These are phyloP conservation scores for Dothiorella sarmentorum DNA, from an alignment of 2,329 filamentous ascomycete genomes.

Conservation along the genomic window DNA sequence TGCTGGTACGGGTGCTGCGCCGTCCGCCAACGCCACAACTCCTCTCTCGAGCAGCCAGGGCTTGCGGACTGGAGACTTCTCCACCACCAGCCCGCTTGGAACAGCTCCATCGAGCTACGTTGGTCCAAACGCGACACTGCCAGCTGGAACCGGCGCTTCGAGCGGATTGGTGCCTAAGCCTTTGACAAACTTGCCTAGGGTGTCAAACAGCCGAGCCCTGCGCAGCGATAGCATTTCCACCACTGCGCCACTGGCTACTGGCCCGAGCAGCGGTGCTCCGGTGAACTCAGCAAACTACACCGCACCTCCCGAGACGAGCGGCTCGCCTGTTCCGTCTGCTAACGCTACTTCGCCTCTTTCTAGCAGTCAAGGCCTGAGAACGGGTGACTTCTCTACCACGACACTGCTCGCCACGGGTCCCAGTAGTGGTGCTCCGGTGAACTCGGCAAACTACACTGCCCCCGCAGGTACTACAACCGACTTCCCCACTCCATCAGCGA, in stretches of 20 bases:
- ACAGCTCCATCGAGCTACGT: neutral
- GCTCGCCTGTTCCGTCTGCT: conserved; percentile 18
- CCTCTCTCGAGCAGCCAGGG: neutral
- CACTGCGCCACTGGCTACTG: too few species aligned
- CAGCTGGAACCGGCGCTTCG: neutral
- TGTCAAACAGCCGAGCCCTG: too few species aligned
- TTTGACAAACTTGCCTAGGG: too few species aligned
- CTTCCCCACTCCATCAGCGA: neutral
- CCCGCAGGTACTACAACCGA: neutral
- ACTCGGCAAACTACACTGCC: neutral
- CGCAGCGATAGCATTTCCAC: too few species aligned
- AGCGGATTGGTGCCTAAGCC: too few species aligned
- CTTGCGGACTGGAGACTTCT: neutral
- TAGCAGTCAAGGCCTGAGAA: neutral
- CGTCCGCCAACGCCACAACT: neutral
- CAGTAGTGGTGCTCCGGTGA: conserved; percentile 4
- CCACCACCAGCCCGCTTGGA: neutral
- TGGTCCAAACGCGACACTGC: neutral
- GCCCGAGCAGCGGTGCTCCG: conserved; percentile 7
- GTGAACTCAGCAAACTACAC: conserved; percentile 22
- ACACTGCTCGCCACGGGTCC: neutral
- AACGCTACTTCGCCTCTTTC: conserved; percentile 23
- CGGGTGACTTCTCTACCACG: neutral
- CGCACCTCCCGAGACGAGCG: conserved; percentile 19
- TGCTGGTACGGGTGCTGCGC: conserved; percentile 1